Conservation (phyloP, 208 protist species). For the Vickermania spadyakhi region DNA sequence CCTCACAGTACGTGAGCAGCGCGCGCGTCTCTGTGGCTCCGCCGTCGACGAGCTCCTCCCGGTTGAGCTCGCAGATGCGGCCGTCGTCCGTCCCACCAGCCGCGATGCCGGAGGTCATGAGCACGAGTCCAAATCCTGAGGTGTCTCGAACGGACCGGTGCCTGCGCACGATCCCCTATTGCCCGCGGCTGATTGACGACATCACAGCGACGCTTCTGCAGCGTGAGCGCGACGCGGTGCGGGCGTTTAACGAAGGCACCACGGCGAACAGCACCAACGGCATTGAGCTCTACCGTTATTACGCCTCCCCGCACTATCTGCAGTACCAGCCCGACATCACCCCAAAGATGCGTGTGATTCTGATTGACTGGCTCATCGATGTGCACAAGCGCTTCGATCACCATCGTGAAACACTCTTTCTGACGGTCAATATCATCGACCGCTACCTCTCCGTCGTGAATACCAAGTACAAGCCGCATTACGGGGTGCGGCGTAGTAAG, state of each 20-base stretch:
- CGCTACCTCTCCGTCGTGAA: constrained; percentile 81
- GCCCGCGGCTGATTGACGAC: constrained; percentile 68
- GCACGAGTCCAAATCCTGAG: constrained; percentile 1
- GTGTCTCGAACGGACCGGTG: constrained; percentile 30
- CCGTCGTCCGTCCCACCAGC: background rate
- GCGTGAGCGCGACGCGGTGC: constrained; percentile 47
- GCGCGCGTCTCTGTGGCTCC: background rate
- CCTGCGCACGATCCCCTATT: constrained; percentile 61
- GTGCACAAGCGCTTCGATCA: constrained; percentile 97
- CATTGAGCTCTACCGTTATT: constrained; percentile 37
- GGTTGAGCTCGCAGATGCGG: background rate
- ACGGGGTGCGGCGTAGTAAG: constrained; percentile 64
- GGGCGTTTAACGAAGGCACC: constrained; percentile 43
- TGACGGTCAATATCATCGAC: constrained; percentile 96
- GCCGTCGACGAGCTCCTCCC: background rate
- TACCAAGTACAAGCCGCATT: constrained; percentile 44
- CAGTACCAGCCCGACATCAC: constrained; percentile 92
- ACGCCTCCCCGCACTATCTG: constrained; percentile 68
- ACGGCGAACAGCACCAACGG: constrained; percentile 24
- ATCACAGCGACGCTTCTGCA: constrained; percentile 75
- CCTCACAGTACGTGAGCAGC: background rate
- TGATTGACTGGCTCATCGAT: constrained; percentile 98
- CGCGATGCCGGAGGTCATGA: background rate
- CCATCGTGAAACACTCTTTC: constrained; percentile 94
- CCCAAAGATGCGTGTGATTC: constrained; percentile 96